Evolutionary conservation across 2,329 filamentous ascomycete genomes (phyloP).

Genomic region (Sarocladium brachiariae): DNA sequence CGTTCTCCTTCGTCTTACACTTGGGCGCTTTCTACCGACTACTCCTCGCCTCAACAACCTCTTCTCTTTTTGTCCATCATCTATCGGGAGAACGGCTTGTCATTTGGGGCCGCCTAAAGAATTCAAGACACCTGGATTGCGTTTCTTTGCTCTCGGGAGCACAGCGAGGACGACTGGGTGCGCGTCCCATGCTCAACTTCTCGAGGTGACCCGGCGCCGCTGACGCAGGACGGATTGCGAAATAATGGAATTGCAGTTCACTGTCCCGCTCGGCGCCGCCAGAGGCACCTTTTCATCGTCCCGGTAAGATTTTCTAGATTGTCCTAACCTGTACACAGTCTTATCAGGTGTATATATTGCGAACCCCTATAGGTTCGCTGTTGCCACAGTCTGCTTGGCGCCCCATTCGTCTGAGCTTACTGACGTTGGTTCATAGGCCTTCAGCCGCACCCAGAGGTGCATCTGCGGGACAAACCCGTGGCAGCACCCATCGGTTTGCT

Average conservation of each 20-base stretch:
- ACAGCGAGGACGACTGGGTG: too few relatives aligned
- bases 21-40: neutral
- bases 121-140: too few relatives aligned
- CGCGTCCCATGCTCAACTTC: neutral
- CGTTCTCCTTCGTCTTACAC: neutral
- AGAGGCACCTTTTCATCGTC: conserved; percentile 8
- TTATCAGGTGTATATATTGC: neutral
- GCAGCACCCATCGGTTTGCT: conserved; percentile 30
- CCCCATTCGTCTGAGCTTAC: neutral
- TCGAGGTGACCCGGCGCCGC: conserved; percentile 8
- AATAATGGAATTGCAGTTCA: conserved; percentile 9
- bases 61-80: neutral
- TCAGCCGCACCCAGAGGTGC: conserved; percentile 14
- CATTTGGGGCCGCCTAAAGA: neutral
- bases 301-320: conserved; percentile 9
- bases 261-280: conserved; percentile 12
- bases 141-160: too few relatives aligned
- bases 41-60: neutral
- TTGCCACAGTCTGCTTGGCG: conserved; percentile 3
- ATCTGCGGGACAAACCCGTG: conserved; percentile 15
- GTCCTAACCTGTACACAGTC: neutral
- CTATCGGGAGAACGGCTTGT: neutral
- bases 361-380: neutral
- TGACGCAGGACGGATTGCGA: conserved; percentile 4
- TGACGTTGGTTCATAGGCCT: conserved; percentile 10